A percentile compares a stretch with the other conserved stretches of the same genome.
These are phyloP conservation scores for Nannizziopsis arthrosporioides DNA, from an alignment of 2,329 filamentous ascomycete genomes.

Conservation along the genomic window DNA sequence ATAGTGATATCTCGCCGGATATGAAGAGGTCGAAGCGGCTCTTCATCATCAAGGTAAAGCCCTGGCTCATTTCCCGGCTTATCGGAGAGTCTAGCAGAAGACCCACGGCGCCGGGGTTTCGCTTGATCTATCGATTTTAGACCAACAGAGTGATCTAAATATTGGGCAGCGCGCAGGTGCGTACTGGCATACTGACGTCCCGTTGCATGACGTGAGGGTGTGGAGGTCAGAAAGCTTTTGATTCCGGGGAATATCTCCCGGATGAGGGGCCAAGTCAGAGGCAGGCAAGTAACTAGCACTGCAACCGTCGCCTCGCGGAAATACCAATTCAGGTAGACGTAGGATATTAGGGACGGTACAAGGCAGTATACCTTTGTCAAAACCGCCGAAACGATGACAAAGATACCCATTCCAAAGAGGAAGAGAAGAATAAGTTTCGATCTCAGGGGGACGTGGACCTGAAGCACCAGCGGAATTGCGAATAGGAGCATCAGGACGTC, in stretches of 20 bases:
- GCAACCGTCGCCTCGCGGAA: conserved; percentile 37
- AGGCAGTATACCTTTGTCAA: conserved; percentile 41
- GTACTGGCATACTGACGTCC: no score
- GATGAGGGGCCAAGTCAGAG: conserved; percentile 42
- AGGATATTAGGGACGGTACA: conserved; percentile 31
- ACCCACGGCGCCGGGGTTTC: no score
- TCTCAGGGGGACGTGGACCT: conserved; percentile 31
- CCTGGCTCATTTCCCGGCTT: no score
- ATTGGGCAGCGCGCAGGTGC: no score
- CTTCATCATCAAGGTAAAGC: conserved; percentile 3
- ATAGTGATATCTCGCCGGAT: conserved; percentile 33
- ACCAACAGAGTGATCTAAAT: no score
- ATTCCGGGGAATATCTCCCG: conserved; percentile 36
- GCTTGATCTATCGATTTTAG: no score
- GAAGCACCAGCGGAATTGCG: conserved; percentile 33
- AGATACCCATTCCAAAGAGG: conserved; percentile 37
- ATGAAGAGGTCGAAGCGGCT: conserved; percentile 25
- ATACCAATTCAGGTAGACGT: conserved; percentile 40
- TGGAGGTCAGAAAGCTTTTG: no score
- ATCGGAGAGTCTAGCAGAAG: no score
- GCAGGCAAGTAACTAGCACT: conserved; percentile 41
- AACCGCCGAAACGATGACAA: conserved; percentile 40
- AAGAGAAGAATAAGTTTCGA: conserved; percentile 34
- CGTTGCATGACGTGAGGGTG: no score
- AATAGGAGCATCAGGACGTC: conserved; percentile 35